Percentiles rank a stretch among this genome's conserved stretches.
These are phyloP conservation scores for Salix caprea DNA, from an alignment of 345 rosid species.

Conservation along the genomic window DNA sequence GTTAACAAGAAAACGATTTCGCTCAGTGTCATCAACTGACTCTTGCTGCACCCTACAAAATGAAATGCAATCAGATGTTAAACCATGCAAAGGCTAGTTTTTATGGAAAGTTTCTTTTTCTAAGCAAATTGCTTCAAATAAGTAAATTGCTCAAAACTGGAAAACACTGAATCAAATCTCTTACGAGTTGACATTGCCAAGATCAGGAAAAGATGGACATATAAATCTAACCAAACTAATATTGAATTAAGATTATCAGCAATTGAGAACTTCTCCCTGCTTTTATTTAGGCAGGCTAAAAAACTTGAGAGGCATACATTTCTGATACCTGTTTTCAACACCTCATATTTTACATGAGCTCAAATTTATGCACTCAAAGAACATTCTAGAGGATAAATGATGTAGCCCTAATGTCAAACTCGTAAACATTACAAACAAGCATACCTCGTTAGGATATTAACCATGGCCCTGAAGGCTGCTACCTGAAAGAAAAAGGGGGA, in stretches of 20 bases:
- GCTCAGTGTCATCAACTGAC: constrained; percentile 91
- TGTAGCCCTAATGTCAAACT: not conserved
- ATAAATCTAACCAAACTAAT: too few relatives aligned
- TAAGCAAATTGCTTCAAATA: not conserved
- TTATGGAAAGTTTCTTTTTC: not conserved
- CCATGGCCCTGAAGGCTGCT: constrained; percentile 99
- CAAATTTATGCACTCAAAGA: not conserved
- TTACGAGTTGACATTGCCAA: too few relatives aligned
- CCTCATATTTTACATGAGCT: not conserved
- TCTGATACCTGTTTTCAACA: not conserved
- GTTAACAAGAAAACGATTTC: constrained; percentile 90
- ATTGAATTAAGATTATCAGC: not conserved
- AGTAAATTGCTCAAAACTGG: not conserved
- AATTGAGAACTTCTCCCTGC: not conserved
- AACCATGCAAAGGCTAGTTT: constrained; percentile 3
- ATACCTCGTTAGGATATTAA: constrained; percentile 92
- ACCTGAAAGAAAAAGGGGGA: constrained; percentile 52
- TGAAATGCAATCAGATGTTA: constrained; percentile 5
- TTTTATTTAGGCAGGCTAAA: not conserved
- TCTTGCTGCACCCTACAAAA: constrained; percentile 92
- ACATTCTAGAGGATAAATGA: not conserved
- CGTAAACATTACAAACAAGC: constrained; percentile 3
- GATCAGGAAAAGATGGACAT: too few relatives aligned
- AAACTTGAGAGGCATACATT: not conserved
- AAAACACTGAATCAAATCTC: too few relatives aligned